A percentile compares a stretch with the other conserved stretches of the same genome.
These are phyloP conservation scores for Fusarium proliferatum DNA, from an alignment of 2,329 filamentous ascomycete species.

Conservation along the genomic window DNA sequence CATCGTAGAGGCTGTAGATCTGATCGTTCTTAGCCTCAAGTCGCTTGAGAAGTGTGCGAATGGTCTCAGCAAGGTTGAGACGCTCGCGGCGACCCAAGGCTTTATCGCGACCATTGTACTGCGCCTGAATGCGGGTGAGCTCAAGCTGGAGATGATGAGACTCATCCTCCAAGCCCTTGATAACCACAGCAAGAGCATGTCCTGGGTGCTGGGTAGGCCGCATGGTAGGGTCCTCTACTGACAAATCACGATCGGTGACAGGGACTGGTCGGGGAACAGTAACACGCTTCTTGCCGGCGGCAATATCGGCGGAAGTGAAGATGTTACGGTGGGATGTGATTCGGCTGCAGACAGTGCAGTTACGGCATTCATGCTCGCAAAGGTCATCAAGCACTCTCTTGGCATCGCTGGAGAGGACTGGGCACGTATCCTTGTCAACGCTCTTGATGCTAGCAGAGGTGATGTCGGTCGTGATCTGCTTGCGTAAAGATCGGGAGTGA, in stretches of 20 bases:
- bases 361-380: constrained; percentile 65
- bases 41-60: constrained; percentile 69
- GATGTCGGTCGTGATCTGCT: constrained; percentile 40
- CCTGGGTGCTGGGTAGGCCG: constrained; percentile 77
- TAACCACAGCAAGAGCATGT: constrained; percentile 80
- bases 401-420: constrained; percentile 63
- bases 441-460: constrained; percentile 40
- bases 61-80: constrained; percentile 67
- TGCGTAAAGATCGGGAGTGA: constrained; percentile 44
- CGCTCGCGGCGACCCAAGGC: constrained; percentile 73
- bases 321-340: constrained; percentile 59
- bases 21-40: constrained; percentile 81
- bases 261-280: constrained; percentile 73
- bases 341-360: constrained; percentile 68
- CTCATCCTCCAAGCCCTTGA: constrained; percentile 85
- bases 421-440: constrained; percentile 50
- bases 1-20: constrained; percentile 85
- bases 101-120: constrained; percentile 75
- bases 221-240: constrained; percentile 64
- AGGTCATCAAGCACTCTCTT: constrained; percentile 64
- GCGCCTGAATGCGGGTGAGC: constrained; percentile 68
- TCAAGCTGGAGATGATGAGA: constrained; percentile 79
- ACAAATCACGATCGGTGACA: constrained; percentile 69
- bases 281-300: constrained; percentile 66
- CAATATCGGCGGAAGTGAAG: constrained; percentile 52